Evolutionary conservation across 2,329 filamentous ascomycete genomes (phyloP), one percentile per base, ranked within the genome.

Genomic region (Tolypocladium album): DNA sequence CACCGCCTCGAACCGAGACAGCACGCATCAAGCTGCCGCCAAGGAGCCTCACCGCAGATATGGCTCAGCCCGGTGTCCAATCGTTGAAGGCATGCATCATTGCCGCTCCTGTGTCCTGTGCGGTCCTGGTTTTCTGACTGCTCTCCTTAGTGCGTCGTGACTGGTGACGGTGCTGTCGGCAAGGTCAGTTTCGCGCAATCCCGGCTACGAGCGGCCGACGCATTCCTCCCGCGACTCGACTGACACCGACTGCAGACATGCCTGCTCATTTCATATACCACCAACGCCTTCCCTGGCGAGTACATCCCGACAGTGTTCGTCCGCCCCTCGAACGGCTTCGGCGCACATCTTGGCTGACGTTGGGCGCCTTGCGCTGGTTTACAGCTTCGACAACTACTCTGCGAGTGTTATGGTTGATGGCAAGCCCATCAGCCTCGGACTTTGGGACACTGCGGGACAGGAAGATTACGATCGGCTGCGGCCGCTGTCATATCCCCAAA

Each of bases 401-500:
- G 94, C 94, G 65, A 96, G 92, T 80, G 94, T 99, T 60, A 97
- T 97, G 90, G 94, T 97, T 60, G 94, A 97, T 80, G 92, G 92
- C 70, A 96, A 96, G 80, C 93, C 93, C 62, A 96, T 97, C 78
- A 97, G 92, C 76, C 78, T 99, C 68, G 94, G 93, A 67, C 80
- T 99, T 39, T 97, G 94, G 93, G 93, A 99, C 88, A 99, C 93
- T 66, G 93, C 93, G 67, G 93, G 93, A 71, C 94, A 97, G 80
- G 93, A 97, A 79, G 93, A 97, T 82, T 97, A 97, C 79, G 93
- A 97, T 74, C 85, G 93, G 76, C 82, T 97, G 72, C 88, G 93
- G 70, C 93, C 93, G 63, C 86, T 99, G 62, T 97, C 93, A 50
- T 99, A 97, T 77, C 94, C 94, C 13, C 93, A 99, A 79, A 97